A percentile compares a stretch with the other conserved stretches of the same genome.
phyloP scores from a whole-genome alignment of 805 yeast genomes.

The Babjeviella inositovora region DNA sequence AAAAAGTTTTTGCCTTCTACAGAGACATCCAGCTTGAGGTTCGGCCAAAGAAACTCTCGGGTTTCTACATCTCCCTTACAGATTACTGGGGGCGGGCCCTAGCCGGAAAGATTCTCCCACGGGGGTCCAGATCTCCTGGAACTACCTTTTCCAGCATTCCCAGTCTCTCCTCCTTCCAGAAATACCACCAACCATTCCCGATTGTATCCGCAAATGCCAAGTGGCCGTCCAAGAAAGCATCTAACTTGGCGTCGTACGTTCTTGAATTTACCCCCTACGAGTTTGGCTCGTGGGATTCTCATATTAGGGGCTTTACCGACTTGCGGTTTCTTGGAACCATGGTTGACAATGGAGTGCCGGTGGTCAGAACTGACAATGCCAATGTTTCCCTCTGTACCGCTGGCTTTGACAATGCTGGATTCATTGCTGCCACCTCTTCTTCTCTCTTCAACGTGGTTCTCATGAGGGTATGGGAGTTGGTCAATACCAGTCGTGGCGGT shows the following conservation, averaged over 20 bases:
- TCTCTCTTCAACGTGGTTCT: slow-evolving; percentile 42
- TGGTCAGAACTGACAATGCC: slow-evolving; percentile 6
- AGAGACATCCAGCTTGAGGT: slow-evolving; percentile 36
- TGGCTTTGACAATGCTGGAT: slow-evolving; percentile 44
- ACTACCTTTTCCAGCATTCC: slow-evolving; percentile 20
- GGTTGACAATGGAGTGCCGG: slow-evolving; percentile 23
- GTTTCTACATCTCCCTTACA: slow-evolving; percentile 41
- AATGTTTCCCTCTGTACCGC: slow-evolving; percentile 21
- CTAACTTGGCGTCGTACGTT: slow-evolving; percentile 21
- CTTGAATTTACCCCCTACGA: slow-evolving; percentile 52
- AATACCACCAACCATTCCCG: slow-evolving; percentile 29
- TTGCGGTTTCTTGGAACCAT: slow-evolving; percentile 34
- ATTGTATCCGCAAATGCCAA: slow-evolving; percentile 22
- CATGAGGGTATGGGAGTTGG: slow-evolving; percentile 24
- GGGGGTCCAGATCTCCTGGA: slow-evolving; percentile 14
- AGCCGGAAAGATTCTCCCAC: slow-evolving; percentile 25
- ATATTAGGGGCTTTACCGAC: slow-evolving; percentile 27
- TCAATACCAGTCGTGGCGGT: slow-evolving; percentile 4
- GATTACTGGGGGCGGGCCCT: slow-evolving; percentile 61
- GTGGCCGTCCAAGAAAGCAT: slow-evolving; percentile 14
- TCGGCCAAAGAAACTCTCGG: slow-evolving; percentile 29
- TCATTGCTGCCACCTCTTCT: slow-evolving; percentile 48
- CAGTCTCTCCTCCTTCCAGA: slow-evolving; percentile 15
- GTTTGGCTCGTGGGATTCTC: slow-evolving; percentile 52
- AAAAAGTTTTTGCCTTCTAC: slow-evolving; percentile 26